These are phyloP conservation scores for Globisporangium lucens DNA, from an alignment of 352 stramenopile species.

Conservation along the genomic window DNA sequence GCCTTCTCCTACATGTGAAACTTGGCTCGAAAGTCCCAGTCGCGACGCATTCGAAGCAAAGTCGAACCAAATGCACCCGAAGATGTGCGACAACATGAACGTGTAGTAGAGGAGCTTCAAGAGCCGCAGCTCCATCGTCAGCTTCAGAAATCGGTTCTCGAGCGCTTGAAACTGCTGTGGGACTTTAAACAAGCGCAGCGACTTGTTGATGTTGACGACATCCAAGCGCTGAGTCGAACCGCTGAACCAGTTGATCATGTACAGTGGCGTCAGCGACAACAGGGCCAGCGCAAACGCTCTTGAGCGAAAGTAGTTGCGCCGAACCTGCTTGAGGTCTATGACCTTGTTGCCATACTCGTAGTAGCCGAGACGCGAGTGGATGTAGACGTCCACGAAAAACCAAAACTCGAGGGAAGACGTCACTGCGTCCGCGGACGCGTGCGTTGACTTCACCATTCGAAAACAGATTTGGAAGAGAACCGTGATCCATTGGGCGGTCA, in stretches of 20 bases:
- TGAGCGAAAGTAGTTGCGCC: slow-evolving; percentile 30
- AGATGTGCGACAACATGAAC: slow-evolving; percentile 42
- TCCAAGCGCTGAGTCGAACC: slow-evolving; percentile 23
- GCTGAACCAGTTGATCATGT: slow-evolving; percentile 31
- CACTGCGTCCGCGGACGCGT: slow-evolving; percentile 22
- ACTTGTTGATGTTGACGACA: slow-evolving; percentile 46
- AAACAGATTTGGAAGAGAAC: slow-evolving; percentile 40
- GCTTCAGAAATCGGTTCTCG: slow-evolving; percentile 40
- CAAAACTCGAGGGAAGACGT: slow-evolving; percentile 31
- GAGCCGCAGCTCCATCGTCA: slow-evolving; percentile 33
- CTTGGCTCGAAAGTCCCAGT: slow-evolving; percentile 7
- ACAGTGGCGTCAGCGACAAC: slow-evolving; percentile 33
- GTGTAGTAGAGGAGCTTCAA: slow-evolving; percentile 51
- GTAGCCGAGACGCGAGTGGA: slow-evolving; percentile 35
- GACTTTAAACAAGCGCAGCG: slow-evolving; percentile 39
- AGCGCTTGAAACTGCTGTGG: slow-evolving; percentile 28
- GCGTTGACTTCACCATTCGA: slow-evolving; percentile 18
- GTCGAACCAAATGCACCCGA: slow-evolving; percentile 49
- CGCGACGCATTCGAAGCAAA: slow-evolving; percentile 35
- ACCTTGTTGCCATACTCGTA: slow-evolving; percentile 57
- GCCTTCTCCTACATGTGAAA: background rate
- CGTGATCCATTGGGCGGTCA: slow-evolving; percentile 36
- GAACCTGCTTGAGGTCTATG: slow-evolving; percentile 31
- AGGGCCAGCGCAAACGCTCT: slow-evolving; percentile 31
- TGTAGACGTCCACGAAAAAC: slow-evolving; percentile 37